Evolutionary conservation across 2,329 filamentous ascomycete genomes (phyloP).

Genomic region (Ophiostoma australiae): DNA sequence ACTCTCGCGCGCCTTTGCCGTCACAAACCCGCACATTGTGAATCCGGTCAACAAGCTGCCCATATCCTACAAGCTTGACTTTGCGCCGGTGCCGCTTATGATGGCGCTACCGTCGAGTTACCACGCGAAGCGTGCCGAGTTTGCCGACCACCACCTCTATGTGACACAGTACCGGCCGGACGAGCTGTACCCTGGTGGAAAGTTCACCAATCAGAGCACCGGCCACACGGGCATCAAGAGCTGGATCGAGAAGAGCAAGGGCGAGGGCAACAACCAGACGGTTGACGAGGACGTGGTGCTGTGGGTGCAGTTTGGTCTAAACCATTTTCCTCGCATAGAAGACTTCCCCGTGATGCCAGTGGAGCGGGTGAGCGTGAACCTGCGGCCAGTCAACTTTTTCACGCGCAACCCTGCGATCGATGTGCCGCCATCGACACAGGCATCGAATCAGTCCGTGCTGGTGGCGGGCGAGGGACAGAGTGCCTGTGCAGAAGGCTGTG

Average conservation of each 20-base stretch:
- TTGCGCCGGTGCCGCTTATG: slow-evolving; percentile 43
- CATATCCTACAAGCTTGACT: slow-evolving; percentile 44
- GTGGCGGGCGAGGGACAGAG: neutral
- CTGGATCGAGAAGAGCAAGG: slow-evolving; percentile 39
- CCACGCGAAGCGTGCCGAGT: slow-evolving; percentile 41
- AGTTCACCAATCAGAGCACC: slow-evolving; percentile 46
- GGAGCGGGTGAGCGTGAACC: slow-evolving; percentile 48
- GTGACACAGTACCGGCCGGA: slow-evolving; percentile 42
- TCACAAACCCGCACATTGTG: slow-evolving; percentile 41
- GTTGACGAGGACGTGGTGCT: slow-evolving; percentile 42
- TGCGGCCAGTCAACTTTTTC: slow-evolving; percentile 54
- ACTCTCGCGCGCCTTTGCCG: slow-evolving; percentile 45
- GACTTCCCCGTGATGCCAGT: slow-evolving; percentile 67
- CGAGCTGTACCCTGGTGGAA: slow-evolving; percentile 42
- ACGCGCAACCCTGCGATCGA: slow-evolving; percentile 47
- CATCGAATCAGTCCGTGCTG: slow-evolving; percentile 33
- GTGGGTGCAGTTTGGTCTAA: slow-evolving; percentile 56
- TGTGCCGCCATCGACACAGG: slow-evolving; percentile 44
- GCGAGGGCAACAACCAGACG: slow-evolving; percentile 29
- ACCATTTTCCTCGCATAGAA: slow-evolving; percentile 60
- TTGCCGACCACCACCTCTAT: slow-evolving; percentile 43
- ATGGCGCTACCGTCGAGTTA: slow-evolving; percentile 39
- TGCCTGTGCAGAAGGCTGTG: neutral
- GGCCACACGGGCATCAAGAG: slow-evolving; percentile 37
- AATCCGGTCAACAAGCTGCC: slow-evolving; percentile 43